These are phyloP conservation scores for Stagonosporopsis rhizophila DNA, from an alignment of 2,329 filamentous ascomycete species.

Conservation along the genomic window DNA sequence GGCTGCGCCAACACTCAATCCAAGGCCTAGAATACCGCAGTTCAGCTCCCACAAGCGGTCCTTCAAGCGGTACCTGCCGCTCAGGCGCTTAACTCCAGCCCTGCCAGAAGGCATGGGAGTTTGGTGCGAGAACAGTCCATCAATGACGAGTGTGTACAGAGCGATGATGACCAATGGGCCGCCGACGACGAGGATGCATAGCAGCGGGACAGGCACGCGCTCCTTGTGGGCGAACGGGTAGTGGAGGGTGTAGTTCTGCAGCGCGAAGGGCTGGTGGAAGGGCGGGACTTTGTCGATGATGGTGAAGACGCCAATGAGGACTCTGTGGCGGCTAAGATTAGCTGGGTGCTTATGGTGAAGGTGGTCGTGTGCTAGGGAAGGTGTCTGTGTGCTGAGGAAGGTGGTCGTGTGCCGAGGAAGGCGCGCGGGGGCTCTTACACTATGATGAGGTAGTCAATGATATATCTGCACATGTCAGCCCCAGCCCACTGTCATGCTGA, in stretches of 20 bases:
- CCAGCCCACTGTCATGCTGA: background rate
- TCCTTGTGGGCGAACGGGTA: conserved; percentile 65
- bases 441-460: conserved; percentile 66
- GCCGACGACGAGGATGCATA: conserved; percentile 58
- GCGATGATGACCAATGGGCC: conserved; percentile 60
- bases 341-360: conserved; percentile 3
- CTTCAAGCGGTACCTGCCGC: conserved; percentile 59
- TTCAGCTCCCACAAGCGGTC: conserved; percentile 69
- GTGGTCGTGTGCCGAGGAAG: conserved; percentile 43
- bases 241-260: conserved; percentile 63
- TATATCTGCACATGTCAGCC: conserved; percentile 55
- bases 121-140: conserved; percentile 64
- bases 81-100: conserved; percentile 44
- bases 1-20: conserved; percentile 61
- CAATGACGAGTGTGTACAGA: conserved; percentile 64
- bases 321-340: conserved; percentile 48
- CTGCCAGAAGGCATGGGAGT: conserved; percentile 37
- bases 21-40: conserved; percentile 64
- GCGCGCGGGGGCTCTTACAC: conserved; percentile 52
- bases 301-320: conserved; percentile 59
- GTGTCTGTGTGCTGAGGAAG: conserved; percentile 46
- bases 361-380: conserved; percentile 26
- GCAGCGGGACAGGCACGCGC: conserved; percentile 59
- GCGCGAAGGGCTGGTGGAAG: conserved; percentile 65
- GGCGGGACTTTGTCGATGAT: conserved; percentile 62